Evolutionary conservation across 2,329 filamentous ascomycete species (phyloP), one percentile per base, ranked within the genome.

Genomic region (Aspergillus sergii): DNA sequence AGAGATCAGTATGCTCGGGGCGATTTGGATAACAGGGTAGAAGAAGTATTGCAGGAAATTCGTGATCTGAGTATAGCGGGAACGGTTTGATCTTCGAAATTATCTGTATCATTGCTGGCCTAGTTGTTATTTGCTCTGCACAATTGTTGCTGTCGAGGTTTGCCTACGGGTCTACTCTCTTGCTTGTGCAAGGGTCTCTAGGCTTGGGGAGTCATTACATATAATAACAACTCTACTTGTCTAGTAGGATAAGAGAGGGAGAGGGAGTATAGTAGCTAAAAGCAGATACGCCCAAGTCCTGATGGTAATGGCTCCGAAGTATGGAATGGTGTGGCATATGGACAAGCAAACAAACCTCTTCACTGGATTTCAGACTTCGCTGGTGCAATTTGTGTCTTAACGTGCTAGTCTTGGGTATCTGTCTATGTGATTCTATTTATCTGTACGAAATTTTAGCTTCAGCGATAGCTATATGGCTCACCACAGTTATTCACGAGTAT

Each of bases 21-120:
- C 30, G 92, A 97, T 69, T 82, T 99, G 71, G 95, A 99, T 77
- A 91, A 89, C 64, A 84, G 93, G 68, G 95, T 99, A 34, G 95
- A 99, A 80, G 91, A 98, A 80, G 95, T 98, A 48, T 77, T 99
- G 80, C 94, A 97, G 75, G 94, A 99, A 83, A 99, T 99, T 78
- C 85, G 95, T 69, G 95, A 98, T 80, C 80, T 99, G 80, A 98
- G 94, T 80, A 99, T 99, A 83, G 88, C 88, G 39, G 88, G 88
- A 23, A 90, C 88, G n/a, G 88, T 90, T 61, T 88, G 74, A 51
- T 51, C 9, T 51, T 34, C 3, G 26, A n/a, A 41, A 32, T 34
- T 16, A 11, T 32, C 34, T 21, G 71, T 62, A 46, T 58, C 50
- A 41, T 51, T 62, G 58, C 39, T 56, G 50, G 50, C 45, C 59